Conservation (phyloP, 257 asterid species). For the Dorcoceras hygrometricum region DNA sequence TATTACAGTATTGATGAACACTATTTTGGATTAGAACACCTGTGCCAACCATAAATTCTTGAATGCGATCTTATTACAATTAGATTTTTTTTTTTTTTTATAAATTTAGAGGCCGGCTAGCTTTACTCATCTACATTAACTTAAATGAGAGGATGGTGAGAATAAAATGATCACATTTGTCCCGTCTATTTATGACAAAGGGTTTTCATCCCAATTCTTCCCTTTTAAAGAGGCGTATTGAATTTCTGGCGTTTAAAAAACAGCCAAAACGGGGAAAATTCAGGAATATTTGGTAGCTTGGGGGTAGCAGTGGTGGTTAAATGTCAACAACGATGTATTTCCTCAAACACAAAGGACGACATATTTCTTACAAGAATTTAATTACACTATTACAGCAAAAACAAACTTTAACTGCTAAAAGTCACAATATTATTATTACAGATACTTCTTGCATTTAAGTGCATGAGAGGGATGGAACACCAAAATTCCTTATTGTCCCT, state of each 20-base stretch:
- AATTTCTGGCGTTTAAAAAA: conserved; percentile 10
- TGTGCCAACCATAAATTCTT: no score
- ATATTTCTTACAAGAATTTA: conserved; percentile 15
- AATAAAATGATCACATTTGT: conserved; percentile 21
- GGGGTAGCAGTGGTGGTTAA: conserved; percentile 42
- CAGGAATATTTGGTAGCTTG: conserved; percentile 44
- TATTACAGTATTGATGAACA: no score
- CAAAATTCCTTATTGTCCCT: conserved; percentile 23
- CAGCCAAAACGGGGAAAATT: conserved; percentile 34
- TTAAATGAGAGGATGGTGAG: background rate
- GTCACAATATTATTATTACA: conserved; percentile 3
- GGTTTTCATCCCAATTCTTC: conserved; percentile 30
- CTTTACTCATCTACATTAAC: background rate
- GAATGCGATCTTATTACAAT: background rate
- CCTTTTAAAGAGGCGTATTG: conserved; percentile 20
- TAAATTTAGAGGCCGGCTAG: background rate
- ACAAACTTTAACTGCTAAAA: conserved; percentile 7
- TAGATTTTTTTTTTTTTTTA: no score
- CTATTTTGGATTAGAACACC: no score
- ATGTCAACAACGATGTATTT: conserved; percentile 42
- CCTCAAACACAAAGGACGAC: conserved; percentile 27
- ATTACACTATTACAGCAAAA: background rate
- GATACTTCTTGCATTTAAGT: conserved; percentile 16
- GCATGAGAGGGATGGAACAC: conserved; percentile 27
- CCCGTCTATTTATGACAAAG: conserved; percentile 26